phyloP scores from a whole-genome alignment of 2,329 filamentous ascomycete genomes.

The Diaporthe vexans region DNA sequence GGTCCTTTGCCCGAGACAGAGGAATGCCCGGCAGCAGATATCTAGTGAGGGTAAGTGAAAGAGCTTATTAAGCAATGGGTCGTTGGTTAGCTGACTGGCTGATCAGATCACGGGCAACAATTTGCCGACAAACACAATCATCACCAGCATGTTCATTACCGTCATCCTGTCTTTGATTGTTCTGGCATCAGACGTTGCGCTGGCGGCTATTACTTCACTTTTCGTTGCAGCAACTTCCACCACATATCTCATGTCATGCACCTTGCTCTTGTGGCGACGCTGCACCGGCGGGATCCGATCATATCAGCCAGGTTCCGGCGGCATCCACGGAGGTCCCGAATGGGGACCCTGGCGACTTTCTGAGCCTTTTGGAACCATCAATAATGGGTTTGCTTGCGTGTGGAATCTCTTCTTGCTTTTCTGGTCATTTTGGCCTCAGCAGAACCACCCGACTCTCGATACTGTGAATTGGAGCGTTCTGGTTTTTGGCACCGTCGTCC shows the following conservation, averaged over 20 bases:
- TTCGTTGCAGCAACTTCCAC: conserved; percentile 58
- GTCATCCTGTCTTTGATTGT: conserved; percentile 47
- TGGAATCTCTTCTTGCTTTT: conserved; percentile 70
- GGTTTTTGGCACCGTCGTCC: conserved; percentile 56
- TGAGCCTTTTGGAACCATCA: conserved; percentile 64
- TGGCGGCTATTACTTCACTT: conserved; percentile 60
- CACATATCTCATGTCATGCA: conserved; percentile 57
- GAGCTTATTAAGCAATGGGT: neutral
- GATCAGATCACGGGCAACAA: conserved; percentile 42
- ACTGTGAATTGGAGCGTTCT: conserved; percentile 65
- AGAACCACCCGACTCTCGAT: conserved; percentile 48
- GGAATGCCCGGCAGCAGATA: conserved; percentile 43
- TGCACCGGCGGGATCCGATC: neutral
- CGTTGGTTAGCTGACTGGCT: neutral
- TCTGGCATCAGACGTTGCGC: conserved; percentile 51
- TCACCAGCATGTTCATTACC: conserved; percentile 43
- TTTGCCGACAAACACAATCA: conserved; percentile 45
- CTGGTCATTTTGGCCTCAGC: conserved; percentile 67
- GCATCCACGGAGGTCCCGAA: conserved; percentile 47
- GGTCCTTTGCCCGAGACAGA: conserved; percentile 47
- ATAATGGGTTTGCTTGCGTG: conserved; percentile 66
- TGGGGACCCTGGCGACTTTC: conserved; percentile 71
- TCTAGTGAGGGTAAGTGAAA: conserved; percentile 11
- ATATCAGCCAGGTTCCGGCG: neutral
- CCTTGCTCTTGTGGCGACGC: conserved; percentile 58